A percentile compares a stretch with the other conserved stretches of the same genome.
Evolutionary conservation across 2,329 filamentous ascomycete genomes (phyloP).

Genomic region (Microdochium paspali): DNA sequence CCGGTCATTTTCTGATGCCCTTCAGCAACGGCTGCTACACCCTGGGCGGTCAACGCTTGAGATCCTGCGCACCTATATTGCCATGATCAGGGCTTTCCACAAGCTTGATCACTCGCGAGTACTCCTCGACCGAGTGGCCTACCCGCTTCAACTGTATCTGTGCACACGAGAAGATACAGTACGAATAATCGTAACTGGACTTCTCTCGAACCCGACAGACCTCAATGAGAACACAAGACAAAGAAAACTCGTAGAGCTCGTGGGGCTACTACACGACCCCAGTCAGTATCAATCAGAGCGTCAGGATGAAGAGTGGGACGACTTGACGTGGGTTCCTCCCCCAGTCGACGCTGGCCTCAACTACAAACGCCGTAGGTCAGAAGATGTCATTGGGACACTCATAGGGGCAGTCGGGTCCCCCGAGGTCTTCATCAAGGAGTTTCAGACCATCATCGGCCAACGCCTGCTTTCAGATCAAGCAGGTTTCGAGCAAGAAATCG

Average conservation of each 20-base stretch:
- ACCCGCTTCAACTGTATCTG: conserved; percentile 65
- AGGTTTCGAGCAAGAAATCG: conserved; percentile 68
- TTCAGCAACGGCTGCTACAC: conserved; percentile 61
- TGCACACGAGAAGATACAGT: conserved; percentile 71
- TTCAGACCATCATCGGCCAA: conserved; percentile 82
- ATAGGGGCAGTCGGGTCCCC: conserved; percentile 82
- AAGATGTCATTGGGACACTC: conserved; percentile 86
- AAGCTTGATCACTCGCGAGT: conserved; percentile 70
- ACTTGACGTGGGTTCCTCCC: conserved; percentile 89
- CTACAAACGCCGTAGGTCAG: conserved; percentile 79
- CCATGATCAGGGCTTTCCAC: conserved; percentile 69
- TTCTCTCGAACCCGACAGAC: conserved; percentile 53
- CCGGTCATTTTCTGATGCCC: conserved; percentile 54
- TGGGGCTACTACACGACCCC: conserved; percentile 53
- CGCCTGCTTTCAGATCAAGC: conserved; percentile 60
- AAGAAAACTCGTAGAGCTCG: conserved; percentile 56
- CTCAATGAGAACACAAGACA: conserved; percentile 26
- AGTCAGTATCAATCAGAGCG: conserved; percentile 42
- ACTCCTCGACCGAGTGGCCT: conserved; percentile 63
- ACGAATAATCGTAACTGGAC: conserved; percentile 64
- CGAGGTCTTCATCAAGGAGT: conserved; percentile 88
- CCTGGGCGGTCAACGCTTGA: conserved; percentile 68
- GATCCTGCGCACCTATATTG: conserved; percentile 69
- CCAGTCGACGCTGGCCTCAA: conserved; percentile 88
- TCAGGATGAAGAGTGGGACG: conserved; percentile 65